Base-by-base conservation (phyloP, 2,329 filamentous ascomycete genomes). In the Ascochyta koolunga region DNA sequence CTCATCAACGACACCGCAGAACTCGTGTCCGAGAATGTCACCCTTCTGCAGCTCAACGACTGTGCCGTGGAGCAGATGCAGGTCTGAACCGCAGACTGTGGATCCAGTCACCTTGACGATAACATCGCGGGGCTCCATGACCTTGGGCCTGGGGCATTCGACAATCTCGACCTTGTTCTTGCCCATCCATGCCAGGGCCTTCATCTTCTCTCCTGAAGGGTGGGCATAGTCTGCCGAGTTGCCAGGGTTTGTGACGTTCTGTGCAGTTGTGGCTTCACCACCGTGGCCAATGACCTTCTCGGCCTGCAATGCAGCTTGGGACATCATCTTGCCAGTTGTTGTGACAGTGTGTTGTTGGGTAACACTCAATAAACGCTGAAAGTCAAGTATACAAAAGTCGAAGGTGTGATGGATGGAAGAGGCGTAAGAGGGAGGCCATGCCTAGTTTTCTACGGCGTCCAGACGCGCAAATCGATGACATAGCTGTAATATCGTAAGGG, bases 181-280 rank as follows among this genome's bases (percentile, higher is more conserved):
- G 46, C 89, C 89, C 75, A 89, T 86, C 91, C 91, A 96, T 2
- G 83, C 84, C 13, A 96, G 76, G 0, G 91, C 92, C 73, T 90
- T 89, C 89, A 96, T 95, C 15, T 76, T 88, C 64, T 86, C 83
- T 36, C 51, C 51, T 27, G 69, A 71, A 18, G 78, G 73, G 53
- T 88, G 80, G 4, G 78, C 78, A 1, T 75, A 62, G 43, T 61
- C 58, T 24, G 59, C 46, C 8, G 60, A 62, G 46, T 68, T 64
- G 21, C 63, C 78, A n/a, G 89, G 89, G 61, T 87, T 87, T 55
- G 83, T 78, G 41, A 93, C 79, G 67, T 95, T 86, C 58, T 93
- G 90, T 15, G 81, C 77, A 1, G 85, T 89, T 46, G 82, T 79
- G 16, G 86, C 82, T 65, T 87, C 88, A 62, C 83, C 80, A 62